Base-by-base conservation (phyloP, 805 yeast genomes). In the Starmera caribaea region DNA sequence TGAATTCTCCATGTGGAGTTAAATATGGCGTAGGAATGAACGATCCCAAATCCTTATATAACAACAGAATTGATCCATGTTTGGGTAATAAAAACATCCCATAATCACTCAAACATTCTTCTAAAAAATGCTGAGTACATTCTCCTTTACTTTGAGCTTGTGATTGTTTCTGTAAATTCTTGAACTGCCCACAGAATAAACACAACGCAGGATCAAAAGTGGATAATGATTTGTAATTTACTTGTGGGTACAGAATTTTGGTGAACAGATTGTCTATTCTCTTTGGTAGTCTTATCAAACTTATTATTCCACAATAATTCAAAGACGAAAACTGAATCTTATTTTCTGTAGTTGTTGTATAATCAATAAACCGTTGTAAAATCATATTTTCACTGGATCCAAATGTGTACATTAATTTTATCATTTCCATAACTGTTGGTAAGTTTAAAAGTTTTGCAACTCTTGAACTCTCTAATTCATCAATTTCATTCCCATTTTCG, bases 1-100 rank as follows among this genome's bases (percentile, higher is more conserved):
- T 87, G 13, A 78, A 59, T 51, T 89, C 97, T 1, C 97, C 97
- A 57, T 87, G 95, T 30, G 70, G 69, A 55, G 89, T 96, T 30
- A 85, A 61, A 54, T 79, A 90, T 0, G 97, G 97, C 3, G 94
- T 81, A 29, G 77, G 78, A 44, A 75, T 69, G 56, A 90, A 90
- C 1, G 95, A 76, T 0, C 98, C 98, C 30, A 82, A 80, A 8
- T 80, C 81, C 38, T 76, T 76, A 42, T 82, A 74, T 36, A 90
- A 54, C 29, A 86, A 54, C 38, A 87, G 60, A 21, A 84, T 53
- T 11, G 80, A 63, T 45, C 84, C 71, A 45, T 79, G 81, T 47
- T 80, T 76, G 2, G 94, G 90, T 2, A 84, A 52, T 36, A 87
- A 60, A 48, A 79, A 87, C 0, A 87, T 70, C 0, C 96, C 96